Conservation (phyloP, 148 eudicot species). For the Fallopia convolvulus region DNA sequence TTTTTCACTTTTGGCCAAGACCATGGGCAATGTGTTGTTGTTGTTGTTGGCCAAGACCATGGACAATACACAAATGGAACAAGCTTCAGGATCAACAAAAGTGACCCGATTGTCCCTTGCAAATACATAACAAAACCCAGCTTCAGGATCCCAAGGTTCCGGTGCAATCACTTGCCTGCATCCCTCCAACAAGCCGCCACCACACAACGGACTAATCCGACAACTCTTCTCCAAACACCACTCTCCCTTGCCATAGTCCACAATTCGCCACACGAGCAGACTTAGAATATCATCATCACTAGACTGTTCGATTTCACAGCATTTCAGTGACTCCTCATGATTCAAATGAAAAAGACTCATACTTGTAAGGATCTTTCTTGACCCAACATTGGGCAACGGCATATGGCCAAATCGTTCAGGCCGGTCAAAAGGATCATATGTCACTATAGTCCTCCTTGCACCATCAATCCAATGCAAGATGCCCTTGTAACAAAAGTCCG, state of each 20-base stretch:
- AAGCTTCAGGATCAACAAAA: too few species aligned
- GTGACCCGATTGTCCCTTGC: not conserved
- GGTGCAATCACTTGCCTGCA: too few species aligned
- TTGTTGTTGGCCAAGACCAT: not conserved
- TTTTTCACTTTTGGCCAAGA: too few species aligned
- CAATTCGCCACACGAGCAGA: not conserved
- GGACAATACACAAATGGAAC: not conserved
- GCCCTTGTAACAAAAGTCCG: not conserved
- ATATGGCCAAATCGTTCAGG: not conserved
- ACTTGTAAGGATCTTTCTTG: not conserved
- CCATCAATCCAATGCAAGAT: too few species aligned
- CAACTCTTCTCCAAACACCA: not conserved
- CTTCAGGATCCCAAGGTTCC: not conserved
- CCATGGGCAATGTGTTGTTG: too few species aligned
- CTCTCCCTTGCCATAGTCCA: not conserved
- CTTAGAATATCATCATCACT: not conserved
- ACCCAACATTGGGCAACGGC: not conserved
- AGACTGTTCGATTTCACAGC: not conserved
- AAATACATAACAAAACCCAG: not conserved
- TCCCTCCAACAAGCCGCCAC: too few species aligned
- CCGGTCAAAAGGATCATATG: too few species aligned
- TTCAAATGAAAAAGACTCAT: too few species aligned
- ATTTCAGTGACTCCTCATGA: not conserved
- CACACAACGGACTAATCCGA: too few species aligned
- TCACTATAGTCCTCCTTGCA: too few species aligned